A percentile compares a stretch with the other conserved stretches of the same genome.
Conservation (phyloP, 2,329 filamentous ascomycete species). For the Botryosphaeria dothidea region DNA sequence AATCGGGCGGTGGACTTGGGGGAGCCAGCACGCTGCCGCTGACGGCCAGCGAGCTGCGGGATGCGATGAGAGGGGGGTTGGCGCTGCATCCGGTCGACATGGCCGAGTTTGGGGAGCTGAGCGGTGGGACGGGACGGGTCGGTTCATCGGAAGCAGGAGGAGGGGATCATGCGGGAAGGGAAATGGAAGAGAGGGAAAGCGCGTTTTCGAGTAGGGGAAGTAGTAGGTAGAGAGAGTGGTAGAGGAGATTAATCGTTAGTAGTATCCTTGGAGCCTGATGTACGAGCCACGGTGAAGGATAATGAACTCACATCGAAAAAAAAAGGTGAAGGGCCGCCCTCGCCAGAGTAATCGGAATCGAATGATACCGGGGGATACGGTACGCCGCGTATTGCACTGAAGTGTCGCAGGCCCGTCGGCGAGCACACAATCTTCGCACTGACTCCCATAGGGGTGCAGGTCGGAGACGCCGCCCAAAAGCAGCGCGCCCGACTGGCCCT, state of each 20-base stretch:
- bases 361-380: constrained; percentile 66
- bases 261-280: constrained; percentile 39
- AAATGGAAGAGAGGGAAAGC: no score
- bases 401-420: constrained; percentile 62
- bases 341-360: constrained; percentile 92
- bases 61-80: constrained; percentile 7
- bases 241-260: no score
- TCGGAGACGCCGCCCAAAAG: constrained; percentile 26
- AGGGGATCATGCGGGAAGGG: neutral
- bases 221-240: no score
- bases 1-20: neutral
- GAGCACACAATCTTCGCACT: constrained; percentile 86
- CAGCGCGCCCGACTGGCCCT: constrained; percentile 53
- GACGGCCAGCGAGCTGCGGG: neutral
- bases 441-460: constrained; percentile 75
- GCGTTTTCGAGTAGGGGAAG: no score
- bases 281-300: neutral
- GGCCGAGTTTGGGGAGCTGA: neutral
- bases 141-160: neutral
- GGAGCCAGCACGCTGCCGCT: neutral
- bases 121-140: no score
- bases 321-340: constrained; percentile 68
- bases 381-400: constrained; percentile 96
- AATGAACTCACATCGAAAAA: constrained; percentile 52
- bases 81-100: constrained; percentile 3